phyloP scores from a whole-genome alignment of 495 filamentous ascomycete species.

The Cercophora sp. region DNA sequence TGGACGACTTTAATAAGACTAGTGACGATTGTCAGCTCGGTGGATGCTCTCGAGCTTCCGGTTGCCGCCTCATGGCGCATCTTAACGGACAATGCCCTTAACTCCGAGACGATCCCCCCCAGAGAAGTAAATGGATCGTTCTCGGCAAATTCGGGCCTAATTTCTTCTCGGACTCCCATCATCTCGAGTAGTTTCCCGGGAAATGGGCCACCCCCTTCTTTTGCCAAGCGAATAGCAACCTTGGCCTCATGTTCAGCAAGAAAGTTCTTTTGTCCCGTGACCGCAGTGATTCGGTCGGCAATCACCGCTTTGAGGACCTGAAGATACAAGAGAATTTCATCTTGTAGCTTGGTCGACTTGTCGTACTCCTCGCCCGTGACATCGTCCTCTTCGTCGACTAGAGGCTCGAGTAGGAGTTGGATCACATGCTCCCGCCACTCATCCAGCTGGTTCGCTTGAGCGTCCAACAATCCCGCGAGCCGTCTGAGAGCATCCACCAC shows the following conservation, averaged over 20 bases:
- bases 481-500: slow-evolving; percentile 28
- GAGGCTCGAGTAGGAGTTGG: slow-evolving; percentile 62
- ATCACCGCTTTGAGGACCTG: slow-evolving; percentile 69
- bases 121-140: slow-evolving; percentile 51
- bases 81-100: slow-evolving; percentile 58
- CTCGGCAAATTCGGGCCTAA: slow-evolving; percentile 55
- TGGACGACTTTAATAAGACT: slow-evolving; percentile 53
- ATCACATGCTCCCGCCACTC: slow-evolving; percentile 70
- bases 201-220: slow-evolving; percentile 62
- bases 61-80: slow-evolving; percentile 58
- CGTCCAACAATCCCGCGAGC: slow-evolving; percentile 56
- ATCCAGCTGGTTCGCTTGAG: slow-evolving; percentile 63
- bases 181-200: slow-evolving; percentile 64
- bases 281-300: slow-evolving; percentile 69
- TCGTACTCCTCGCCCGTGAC: slow-evolving; percentile 86
- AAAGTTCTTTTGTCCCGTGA: slow-evolving; percentile 72
- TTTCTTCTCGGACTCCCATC: slow-evolving; percentile 48
- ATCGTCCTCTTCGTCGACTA: slow-evolving; percentile 81
- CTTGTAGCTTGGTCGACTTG: slow-evolving; percentile 78
- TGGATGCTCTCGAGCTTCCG: slow-evolving; percentile 57
- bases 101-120: slow-evolving; percentile 61
- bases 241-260: slow-evolving; percentile 75
- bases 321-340: slow-evolving; percentile 77
- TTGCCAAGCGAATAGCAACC: slow-evolving; percentile 53
- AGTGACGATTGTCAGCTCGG: slow-evolving; percentile 60